These are phyloP conservation scores for Aureobasidium subglaciale DNA, from an alignment of 2,329 filamentous ascomycete species.

Conservation along the genomic window DNA sequence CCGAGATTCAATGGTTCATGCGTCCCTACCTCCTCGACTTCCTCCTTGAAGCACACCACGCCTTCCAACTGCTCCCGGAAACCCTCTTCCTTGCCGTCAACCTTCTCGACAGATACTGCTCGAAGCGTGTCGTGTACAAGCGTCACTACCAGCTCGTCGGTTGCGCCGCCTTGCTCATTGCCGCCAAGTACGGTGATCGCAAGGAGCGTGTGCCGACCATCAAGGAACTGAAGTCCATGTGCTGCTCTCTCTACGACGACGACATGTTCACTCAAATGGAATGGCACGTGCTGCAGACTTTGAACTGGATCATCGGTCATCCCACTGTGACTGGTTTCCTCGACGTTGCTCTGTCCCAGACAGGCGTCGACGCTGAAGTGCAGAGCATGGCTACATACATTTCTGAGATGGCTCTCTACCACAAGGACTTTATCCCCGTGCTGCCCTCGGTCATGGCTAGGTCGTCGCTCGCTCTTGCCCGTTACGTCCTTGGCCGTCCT, in stretches of 20 bases:
- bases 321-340: slow-evolving; percentile 93
- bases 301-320: slow-evolving; percentile 94
- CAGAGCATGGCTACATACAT: slow-evolving; percentile 95
- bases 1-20: slow-evolving; percentile 99
- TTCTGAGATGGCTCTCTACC: slow-evolving; percentile 88
- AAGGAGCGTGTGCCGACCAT: slow-evolving; percentile 98
- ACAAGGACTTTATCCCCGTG: slow-evolving; percentile 92
- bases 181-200: slow-evolving; percentile 97
- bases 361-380: slow-evolving; percentile 69
- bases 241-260: slow-evolving; percentile 94
- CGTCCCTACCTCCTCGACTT: slow-evolving; percentile 96
- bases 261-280: slow-evolving; percentile 99
- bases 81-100: slow-evolving; percentile 96
- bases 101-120: slow-evolving; percentile 95
- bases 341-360: slow-evolving; percentile 74
- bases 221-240: slow-evolving; percentile 97
- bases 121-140: slow-evolving; percentile 95
- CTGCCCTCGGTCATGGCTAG: slow-evolving; percentile 86
- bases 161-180: slow-evolving; percentile 90
- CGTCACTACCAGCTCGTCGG: slow-evolving; percentile 97
- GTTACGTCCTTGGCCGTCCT: slow-evolving; percentile 74
- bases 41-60: slow-evolving; percentile 90
- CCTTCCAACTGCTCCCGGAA: slow-evolving; percentile 87
- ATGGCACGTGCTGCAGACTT: slow-evolving; percentile 96
- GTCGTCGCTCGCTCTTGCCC: slow-evolving; percentile 75